Evolutionary conservation across 768 basidiomycete species (phyloP).

Genomic region (Amanita fuliginea): DNA sequence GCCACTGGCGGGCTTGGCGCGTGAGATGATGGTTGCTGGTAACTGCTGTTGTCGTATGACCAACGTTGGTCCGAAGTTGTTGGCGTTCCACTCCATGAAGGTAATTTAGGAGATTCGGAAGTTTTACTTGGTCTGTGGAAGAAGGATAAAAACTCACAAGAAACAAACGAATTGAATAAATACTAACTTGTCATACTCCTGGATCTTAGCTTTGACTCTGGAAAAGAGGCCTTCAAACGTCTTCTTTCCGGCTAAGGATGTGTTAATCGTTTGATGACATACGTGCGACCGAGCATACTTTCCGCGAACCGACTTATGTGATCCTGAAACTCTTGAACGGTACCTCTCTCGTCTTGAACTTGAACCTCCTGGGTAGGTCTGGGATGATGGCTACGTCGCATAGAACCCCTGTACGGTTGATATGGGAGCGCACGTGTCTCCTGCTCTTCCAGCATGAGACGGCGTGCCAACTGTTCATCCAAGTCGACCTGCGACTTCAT

Average conservation of each 20-base stretch:
- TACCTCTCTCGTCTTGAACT: conserved; percentile 28
- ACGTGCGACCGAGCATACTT: conserved; percentile 32
- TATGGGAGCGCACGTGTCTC: conserved; percentile 19
- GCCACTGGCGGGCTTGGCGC: conserved; percentile 16
- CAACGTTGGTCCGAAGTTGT: background rate
- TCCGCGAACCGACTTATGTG: conserved; percentile 71
- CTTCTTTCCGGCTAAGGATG: conserved; percentile 54
- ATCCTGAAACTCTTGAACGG: conserved; percentile 60
- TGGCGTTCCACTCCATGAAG: conserved; percentile 1
- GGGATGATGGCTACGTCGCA: conserved; percentile 11
- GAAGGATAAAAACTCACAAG: background rate
- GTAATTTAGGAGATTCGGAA: background rate
- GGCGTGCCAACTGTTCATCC: conserved; percentile 72
- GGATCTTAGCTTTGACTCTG: conserved; percentile 77
- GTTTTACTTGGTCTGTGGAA: background rate
- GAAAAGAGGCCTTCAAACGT: conserved; percentile 62
- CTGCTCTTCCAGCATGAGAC: conserved; percentile 56
- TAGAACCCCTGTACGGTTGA: conserved; percentile 8
- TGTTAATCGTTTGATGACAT: background rate
- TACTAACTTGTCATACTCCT: conserved; percentile 56
- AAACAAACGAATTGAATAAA: conserved; percentile 14
- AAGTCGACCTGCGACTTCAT: conserved; percentile 54
- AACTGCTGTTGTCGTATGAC: background rate
- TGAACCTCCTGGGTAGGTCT: conserved; percentile 3
- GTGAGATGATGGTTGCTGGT: conserved; percentile 22